Conservation (phyloP, 768 basidiomycete species). For the Podaxis pistillaris region DNA sequence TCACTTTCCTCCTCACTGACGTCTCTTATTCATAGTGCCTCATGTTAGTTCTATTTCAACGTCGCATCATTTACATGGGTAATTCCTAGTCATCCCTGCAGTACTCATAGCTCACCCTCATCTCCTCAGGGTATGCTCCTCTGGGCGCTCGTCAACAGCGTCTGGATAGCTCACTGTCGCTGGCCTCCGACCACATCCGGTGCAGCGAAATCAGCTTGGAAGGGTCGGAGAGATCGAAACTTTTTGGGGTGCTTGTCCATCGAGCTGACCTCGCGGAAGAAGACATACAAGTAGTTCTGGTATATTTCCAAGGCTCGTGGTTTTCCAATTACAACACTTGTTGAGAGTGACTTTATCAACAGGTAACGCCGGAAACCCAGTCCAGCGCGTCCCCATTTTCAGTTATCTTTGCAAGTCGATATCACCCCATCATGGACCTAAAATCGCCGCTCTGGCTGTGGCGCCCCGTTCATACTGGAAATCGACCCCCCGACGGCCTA, state of each 20-base stretch:
- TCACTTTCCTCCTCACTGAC: not conserved
- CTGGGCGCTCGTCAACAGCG: constrained; percentile 36
- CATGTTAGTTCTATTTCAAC: constrained; percentile 47
- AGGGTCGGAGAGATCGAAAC: constrained; percentile 1
- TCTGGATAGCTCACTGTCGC: constrained; percentile 22
- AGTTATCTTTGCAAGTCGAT: constrained; percentile 25
- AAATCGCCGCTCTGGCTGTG: constrained; percentile 32
- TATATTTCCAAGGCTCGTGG: constrained; percentile 26
- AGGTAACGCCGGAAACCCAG: constrained; percentile 53
- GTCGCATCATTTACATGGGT: constrained; percentile 52
- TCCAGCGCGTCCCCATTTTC: constrained; percentile 45
- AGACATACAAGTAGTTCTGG: constrained; percentile 15
- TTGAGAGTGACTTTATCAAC: constrained; percentile 24
- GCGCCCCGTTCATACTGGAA: constrained; percentile 53
- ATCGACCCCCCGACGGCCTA: constrained; percentile 37
- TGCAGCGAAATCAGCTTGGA: constrained; percentile 21
- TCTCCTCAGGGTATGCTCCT: constrained; percentile 33
- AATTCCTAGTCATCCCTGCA: not conserved
- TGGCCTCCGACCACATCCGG: constrained; percentile 12
- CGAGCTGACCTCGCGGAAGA: not conserved
- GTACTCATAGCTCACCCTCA: not conserved
- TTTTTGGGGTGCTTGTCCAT: constrained; percentile 20
- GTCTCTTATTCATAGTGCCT: constrained; percentile 32
- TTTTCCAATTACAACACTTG: not conserved
- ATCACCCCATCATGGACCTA: constrained; percentile 7